Base-by-base conservation (phyloP, 805 yeast species). In the Cyberlindnera saturnus region DNA sequence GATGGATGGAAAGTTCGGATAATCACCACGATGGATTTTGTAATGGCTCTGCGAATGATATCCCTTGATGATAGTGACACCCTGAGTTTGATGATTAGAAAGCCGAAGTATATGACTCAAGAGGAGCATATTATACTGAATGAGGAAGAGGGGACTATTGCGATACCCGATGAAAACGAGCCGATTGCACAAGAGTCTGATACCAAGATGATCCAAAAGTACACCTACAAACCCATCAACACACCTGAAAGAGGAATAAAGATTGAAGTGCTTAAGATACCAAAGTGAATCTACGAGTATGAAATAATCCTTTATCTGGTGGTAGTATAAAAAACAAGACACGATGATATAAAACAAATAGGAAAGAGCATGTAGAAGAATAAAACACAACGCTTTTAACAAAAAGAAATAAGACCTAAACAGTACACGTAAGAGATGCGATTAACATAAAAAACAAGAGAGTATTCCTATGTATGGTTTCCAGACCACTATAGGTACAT, bases 111-210 rank as follows among this genome's bases (percentile, higher is more conserved):
- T 13, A 38, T 43, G 46, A 38, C 37, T 15, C 39, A 31, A 16
- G 40, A 49, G 16, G 51, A 47, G 4, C 53, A 44, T 9, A 9
- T 9, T 23, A 23, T 9, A 8, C 28, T 23, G 28, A 9, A 9
- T 23, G 28, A 9, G 4, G 56, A 51, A 16, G 46, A 44, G 1
- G 42, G 23, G 5, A 19, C 34, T 1, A 39, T 41, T 3, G 20
- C 32, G 10, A 55, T 55, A 10, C 56, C 58, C 2, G 42, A 46
- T 17, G 57, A 54, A 43, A 56, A 40, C 26, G 54, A 46, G 38
- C 28, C 33, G 5, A 31, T 38, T 7, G 34, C 26, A 1, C 29
- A n/a, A 1, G 30, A 33, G 6, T 38, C 37, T 5, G 60, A 55
- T 10, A 37, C 35, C 19, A 56, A 57, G 34, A 43, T 37, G 23